Percentiles rank a stretch among this genome's conserved stretches.
Evolutionary conservation across 805 yeast genomes (phyloP).

Genomic region (Cyberlindnera nakhonratchasimensis): DNA sequence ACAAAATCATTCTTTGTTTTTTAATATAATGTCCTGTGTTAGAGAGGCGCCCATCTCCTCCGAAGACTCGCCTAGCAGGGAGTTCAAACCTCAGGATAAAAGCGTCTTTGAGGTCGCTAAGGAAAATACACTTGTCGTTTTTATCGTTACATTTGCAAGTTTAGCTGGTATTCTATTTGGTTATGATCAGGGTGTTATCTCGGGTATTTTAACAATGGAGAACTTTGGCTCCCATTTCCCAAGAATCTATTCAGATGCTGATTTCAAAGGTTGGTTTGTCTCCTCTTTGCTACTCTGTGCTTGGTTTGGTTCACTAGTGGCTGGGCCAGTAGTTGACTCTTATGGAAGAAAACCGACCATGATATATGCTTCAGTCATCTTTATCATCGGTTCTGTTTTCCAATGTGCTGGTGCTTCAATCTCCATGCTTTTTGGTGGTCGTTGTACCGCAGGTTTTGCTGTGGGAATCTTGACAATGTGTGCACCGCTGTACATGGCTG

Average conservation of each 20-base stretch:
- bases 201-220: conserved; percentile 2
- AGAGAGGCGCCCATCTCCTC: background rate
- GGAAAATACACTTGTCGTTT: conserved; percentile 4
- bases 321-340: conserved; percentile 39
- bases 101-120: conserved; percentile 1
- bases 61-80: background rate
- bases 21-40: background rate
- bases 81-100: conserved; percentile 1
- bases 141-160: conserved; percentile 5
- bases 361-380: conserved; percentile 35
- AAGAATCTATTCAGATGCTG: conserved; percentile 5
- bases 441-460: conserved; percentile 48
- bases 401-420: conserved; percentile 31
- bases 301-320: conserved; percentile 40
- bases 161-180: conserved; percentile 10
- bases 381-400: conserved; percentile 41
- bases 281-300: conserved; percentile 29
- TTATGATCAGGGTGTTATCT: conserved; percentile 11
- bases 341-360: conserved; percentile 38
- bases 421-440: conserved; percentile 44
- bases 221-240: conserved; percentile 11
- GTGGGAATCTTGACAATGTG: conserved; percentile 47
- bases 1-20: too few relatives aligned
- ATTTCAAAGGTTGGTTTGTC: conserved; percentile 12
- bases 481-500: conserved; percentile 44